A percentile compares a stretch with the other conserved stretches of the same genome.
phyloP scores from a whole-genome alignment of 1,284 basidiomycete genomes.

The Entoloma clypeatum region DNA sequence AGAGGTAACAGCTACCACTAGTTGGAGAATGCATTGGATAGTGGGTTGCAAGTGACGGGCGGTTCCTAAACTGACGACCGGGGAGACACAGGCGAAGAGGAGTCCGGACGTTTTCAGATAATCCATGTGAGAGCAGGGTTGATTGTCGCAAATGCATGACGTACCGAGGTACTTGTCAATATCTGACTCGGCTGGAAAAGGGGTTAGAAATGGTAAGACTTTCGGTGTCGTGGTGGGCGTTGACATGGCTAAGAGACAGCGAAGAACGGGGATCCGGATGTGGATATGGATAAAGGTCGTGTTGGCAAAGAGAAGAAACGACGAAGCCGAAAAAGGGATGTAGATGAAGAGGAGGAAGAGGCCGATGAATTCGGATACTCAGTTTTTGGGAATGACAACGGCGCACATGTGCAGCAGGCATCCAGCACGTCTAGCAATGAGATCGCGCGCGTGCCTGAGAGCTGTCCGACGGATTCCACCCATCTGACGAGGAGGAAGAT shows the following conservation, averaged over 20 bases:
- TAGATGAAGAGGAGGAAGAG: constrained; percentile 9
- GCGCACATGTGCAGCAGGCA: background rate
- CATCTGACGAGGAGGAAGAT: constrained; percentile 29
- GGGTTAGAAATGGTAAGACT: constrained; percentile 23
- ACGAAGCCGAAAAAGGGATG: background rate
- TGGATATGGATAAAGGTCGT: background rate
- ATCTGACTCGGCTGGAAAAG: no score
- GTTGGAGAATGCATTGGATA: no score
- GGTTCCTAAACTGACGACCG: no score
- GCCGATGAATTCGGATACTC: constrained; percentile 23
- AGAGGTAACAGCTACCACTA: no score
- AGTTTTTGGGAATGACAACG: constrained; percentile 20
- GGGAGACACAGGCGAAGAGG: no score
- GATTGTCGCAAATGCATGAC: no score
- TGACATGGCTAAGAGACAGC: constrained; percentile 4
- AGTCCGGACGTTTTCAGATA: no score
- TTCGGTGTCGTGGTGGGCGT: constrained; percentile 20
- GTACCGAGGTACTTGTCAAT: no score
- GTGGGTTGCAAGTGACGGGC: no score
- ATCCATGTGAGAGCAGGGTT: no score
- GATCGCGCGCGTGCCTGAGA: constrained; percentile 16
- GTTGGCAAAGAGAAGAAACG: background rate
- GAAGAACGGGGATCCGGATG: background rate
- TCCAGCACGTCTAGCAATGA: constrained; percentile 14
- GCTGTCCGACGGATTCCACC: constrained; percentile 27